phyloP scores from a whole-genome alignment of 805 yeast species.

The Hanseniaspora singularis region DNA sequence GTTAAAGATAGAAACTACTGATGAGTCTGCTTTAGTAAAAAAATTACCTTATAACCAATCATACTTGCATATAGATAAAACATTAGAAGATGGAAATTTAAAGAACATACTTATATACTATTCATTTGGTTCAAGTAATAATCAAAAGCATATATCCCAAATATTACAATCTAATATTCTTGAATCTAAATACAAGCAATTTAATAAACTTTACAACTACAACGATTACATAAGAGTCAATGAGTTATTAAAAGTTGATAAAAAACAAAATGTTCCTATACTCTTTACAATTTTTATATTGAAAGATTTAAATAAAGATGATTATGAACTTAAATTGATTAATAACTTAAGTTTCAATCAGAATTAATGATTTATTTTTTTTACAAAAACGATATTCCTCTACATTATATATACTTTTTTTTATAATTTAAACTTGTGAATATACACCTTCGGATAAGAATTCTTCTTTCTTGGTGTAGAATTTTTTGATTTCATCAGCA shows the following conservation, averaged over 20 bases:
- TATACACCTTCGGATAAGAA: conserved; percentile 6
- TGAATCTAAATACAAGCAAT: not conserved
- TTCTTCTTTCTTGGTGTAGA: conserved; percentile 2
- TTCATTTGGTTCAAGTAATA: conserved; percentile 10
- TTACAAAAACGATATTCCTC: not conserved
- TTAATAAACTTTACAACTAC: conserved; percentile 8
- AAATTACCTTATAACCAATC: conserved; percentile 10
- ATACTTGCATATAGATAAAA: conserved; percentile 8
- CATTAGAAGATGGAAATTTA: not conserved
- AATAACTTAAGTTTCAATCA: conserved; percentile 5
- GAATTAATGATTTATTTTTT: not conserved
- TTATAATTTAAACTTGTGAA: conserved; percentile 11
- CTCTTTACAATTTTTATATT: conserved; percentile 7
- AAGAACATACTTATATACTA: conserved; percentile 4
- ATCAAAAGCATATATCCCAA: conserved; percentile 11
- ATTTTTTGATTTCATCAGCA: conserved; percentile 74
- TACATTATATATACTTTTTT: not conserved
- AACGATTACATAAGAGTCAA: conserved; percentile 1
- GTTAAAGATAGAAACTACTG: not conserved
- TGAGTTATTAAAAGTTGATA: conserved; percentile 4
- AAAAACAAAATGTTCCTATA: conserved; percentile 12
- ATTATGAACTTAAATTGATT: not conserved
- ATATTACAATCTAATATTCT: conserved; percentile 1
- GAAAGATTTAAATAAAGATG: not conserved
- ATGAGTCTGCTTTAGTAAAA: not conserved